Conservation (phyloP, 1,284 basidiomycete species). For the Wolfiporia cocos region DNA sequence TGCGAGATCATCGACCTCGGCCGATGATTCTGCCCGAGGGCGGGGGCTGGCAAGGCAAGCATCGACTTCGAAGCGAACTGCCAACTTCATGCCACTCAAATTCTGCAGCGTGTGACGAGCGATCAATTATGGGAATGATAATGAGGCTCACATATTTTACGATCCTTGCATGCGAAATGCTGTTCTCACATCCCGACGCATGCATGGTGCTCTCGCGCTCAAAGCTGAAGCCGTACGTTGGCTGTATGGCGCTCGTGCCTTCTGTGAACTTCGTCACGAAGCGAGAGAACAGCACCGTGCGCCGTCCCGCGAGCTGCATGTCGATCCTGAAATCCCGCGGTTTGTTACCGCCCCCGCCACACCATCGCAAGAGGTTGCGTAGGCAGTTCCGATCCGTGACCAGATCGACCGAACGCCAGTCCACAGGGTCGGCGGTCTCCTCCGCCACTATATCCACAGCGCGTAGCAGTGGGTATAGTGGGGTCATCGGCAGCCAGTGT, state of each 20-base stretch:
- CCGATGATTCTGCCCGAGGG: background rate
- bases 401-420: constrained; percentile 46
- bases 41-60: constrained; percentile 12
- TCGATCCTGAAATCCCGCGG: constrained; percentile 58
- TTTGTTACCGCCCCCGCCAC: constrained; percentile 22
- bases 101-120: constrained; percentile 10
- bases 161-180: constrained; percentile 43
- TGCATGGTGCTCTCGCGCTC: constrained; percentile 38
- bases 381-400: constrained; percentile 53
- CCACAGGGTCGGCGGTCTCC: constrained; percentile 23
- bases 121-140: background rate
- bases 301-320: constrained; percentile 42
- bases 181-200: constrained; percentile 33
- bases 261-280: constrained; percentile 16
- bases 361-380: constrained; percentile 50
- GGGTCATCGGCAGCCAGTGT: constrained; percentile 31
- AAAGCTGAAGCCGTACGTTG: constrained; percentile 39
- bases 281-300: constrained; percentile 48
- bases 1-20: constrained; percentile 23
- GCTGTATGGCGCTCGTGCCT: constrained; percentile 1
- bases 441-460: constrained; percentile 39
- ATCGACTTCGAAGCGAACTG: constrained; percentile 26
- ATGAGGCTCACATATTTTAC: constrained; percentile 38
- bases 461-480: constrained; percentile 41
- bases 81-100: constrained; percentile 22